Base-by-base conservation (phyloP, 352 stramenopile genomes). In the Pythium dissotocum region DNA sequence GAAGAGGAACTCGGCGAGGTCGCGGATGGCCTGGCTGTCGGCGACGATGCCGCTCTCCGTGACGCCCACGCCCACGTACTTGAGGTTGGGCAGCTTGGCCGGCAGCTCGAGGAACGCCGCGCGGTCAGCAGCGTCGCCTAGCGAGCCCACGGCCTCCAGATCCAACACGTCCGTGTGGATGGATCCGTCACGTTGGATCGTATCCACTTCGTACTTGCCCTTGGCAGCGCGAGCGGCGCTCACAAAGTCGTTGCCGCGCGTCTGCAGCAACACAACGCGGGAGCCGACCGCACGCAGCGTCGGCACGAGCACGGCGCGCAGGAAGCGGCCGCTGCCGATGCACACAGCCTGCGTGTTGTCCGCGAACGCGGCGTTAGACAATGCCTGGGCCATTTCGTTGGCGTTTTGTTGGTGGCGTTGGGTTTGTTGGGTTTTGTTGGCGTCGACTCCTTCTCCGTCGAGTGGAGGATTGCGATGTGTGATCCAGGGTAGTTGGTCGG, bases 261-360 rank as follows among this genome's bases (percentile, higher is more conserved):
- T 81, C 69, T 94, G 85, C 38, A 81, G 70, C n/a, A 94, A 62
- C 10, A 94, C 65, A 10, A 89, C 82, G n/a, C 58, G 61, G 33
- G 64, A 75, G 14, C 69, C 77, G 2, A 78, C 40, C 7, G 74
- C 69, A 26, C 71, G 76, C 18, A 91, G 65, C 26, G 70, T 73
- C 6, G 85, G 83, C 36, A 94, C 78, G n/a, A 94, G 74, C 56
- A 92, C 80, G 6, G 68, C 62, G 38, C 85, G 78, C 80, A 93
- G 56, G 67, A 94, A 94, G 67, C 86, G 80, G 13, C 86, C 86
- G 52, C 74, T 83, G 61, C 86, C 86, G 48, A 94, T 83, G 77
- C 80, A 90, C 24, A 94, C 70, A 30, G 80, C 61, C 3, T 60
- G 70, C 18, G 70, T 79, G 55, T 69, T 52, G 14, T 70, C 68